Evolutionary conservation across 768 basidiomycete genomes (phyloP), one percentile per base, ranked within the genome.

Genomic region (Kwoniella bestiolae): DNA sequence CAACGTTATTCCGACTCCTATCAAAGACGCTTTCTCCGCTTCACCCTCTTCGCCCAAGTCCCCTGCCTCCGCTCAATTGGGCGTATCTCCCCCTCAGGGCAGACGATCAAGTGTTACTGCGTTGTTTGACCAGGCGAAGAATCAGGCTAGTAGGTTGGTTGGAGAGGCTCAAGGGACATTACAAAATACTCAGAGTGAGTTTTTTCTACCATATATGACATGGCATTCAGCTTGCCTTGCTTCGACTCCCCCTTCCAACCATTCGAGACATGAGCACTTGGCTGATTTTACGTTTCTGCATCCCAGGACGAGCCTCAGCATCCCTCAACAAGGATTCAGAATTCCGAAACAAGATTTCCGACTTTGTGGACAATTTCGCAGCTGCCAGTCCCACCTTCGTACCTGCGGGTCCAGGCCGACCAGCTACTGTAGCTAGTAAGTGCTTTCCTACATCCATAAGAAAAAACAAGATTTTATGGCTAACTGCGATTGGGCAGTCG

Each of bases 11-110:
- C 79, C 79, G 12, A 28, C 60, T 11, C 52, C 65, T 2, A 38
- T 80, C 52, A 74, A 76, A 66, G 68, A 74, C 18, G 69, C 66
- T 53, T 60, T 75, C n/a, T 67, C 66, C 7, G 53, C 60, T 9
- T 57, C 60, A 21, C 65, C 49, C 26, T 52, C 58, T 25, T 60
- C 66, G 0, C 64, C 63, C 8, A 57, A 53, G 5, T 26, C 23
- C 0, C 26, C 44, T 34, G n/a, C n/a, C n/a, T 47, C 55, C 50
- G 49, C 60, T 2, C 49, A 46, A 4, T 25, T 61, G 18, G 60
- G 60, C 28, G 50, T 50, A 4, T 52, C 49, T 41, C 50, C 60
- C 9, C 58, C 58, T 23, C 31, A 49, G 50, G 62, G 50, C 2
- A 58, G 66, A 41, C 34, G 60, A 49, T 49, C 61, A 5, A 58